These are phyloP conservation scores for Candida odintsovae DNA, from an alignment of 805 yeast genomes.

Conservation along the genomic window DNA sequence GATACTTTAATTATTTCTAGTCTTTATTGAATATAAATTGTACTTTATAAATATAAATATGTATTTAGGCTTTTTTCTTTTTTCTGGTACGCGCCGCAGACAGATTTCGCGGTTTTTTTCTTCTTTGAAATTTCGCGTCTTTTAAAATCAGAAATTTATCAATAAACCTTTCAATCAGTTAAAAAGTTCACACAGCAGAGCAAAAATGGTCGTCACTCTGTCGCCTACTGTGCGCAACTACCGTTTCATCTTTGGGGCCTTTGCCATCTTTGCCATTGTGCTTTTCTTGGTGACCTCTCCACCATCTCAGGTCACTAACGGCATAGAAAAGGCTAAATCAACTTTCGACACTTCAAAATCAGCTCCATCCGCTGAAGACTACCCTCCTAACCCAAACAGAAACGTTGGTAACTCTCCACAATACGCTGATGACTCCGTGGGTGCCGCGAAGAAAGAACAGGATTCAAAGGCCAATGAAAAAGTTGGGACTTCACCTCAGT, in stretches of 20 bases:
- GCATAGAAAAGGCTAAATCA: conserved; percentile 26
- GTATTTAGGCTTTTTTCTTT: no score
- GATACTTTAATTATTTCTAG: no score
- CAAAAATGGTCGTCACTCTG: conserved; percentile 5
- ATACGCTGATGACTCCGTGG: conserved; percentile 21
- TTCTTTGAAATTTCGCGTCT: neutral
- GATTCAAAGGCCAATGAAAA: conserved; percentile 8
- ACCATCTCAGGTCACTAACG: conserved; percentile 32
- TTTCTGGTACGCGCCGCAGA: neutral
- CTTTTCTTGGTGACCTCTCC: conserved; percentile 44
- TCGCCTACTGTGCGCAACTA: conserved; percentile 37
- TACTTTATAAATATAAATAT: no score
- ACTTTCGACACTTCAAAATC: conserved; percentile 7
- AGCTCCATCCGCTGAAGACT: conserved; percentile 8
- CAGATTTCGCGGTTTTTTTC: no score
- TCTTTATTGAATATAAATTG: no score
- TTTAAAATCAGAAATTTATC: neutral
- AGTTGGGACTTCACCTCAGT: conserved; percentile 17
- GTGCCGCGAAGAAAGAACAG: neutral
- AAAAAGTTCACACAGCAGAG: neutral
- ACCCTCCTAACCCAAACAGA: conserved; percentile 10
- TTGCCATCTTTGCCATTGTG: conserved; percentile 45
- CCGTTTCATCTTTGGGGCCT: conserved; percentile 46
- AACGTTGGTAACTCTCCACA: conserved; percentile 18
- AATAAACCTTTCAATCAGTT: no score